Base-by-base conservation (phyloP, 2,329 filamentous ascomycete species). In the Phialemoniopsis sp. region DNA sequence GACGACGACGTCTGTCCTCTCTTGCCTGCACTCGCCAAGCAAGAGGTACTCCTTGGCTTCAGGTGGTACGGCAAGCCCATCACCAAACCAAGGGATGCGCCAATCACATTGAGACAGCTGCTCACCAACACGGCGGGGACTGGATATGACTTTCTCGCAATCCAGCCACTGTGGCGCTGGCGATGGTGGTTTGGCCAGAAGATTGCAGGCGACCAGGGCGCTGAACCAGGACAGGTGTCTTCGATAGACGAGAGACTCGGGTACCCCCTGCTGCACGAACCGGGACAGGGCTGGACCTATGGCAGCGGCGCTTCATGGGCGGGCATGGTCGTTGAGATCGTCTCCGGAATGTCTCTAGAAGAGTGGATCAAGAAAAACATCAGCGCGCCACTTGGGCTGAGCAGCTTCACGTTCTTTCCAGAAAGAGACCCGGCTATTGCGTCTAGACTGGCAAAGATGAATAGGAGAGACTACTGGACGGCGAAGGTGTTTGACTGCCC, bases 111-210 rank as follows among this genome's bases (percentile, higher is more conserved):
- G 5, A 55, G 60, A n/a, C 63, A 67, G 30, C 57, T 76, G 3
- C 57, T 77, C 5, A 67, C 65, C 2, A 72, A 76, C 46, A 65
- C 62, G 19, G 59, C 64, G 1, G 73, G 73, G 2, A 44, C 58
- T 1, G 50, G 46, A 5, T 76, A 76, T 49, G 54, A 59, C 28
- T 62, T 64, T 34, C 34, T 63, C 14, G n/a, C 38, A 18, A 42
- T 40, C 34, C 42, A 44, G 37, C 42, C 42, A 15, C 34, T 44
- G 36, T 44, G 42, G 42, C 21, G 42, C 4, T 40, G 37, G 13
- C 39, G 39, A 6, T 38, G 39, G 39, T 44, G 42, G 42, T 33
- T 37, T 13, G 29, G 31, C 4, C 39, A 41, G 39, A 34, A 38
- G 8, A 43, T 45, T 41, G 29, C 29, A 29, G 53, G 33, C 35